These are phyloP conservation scores for Cladophialophora chaetospira DNA, from an alignment of 2,329 filamentous ascomycete species.

Conservation along the genomic window DNA sequence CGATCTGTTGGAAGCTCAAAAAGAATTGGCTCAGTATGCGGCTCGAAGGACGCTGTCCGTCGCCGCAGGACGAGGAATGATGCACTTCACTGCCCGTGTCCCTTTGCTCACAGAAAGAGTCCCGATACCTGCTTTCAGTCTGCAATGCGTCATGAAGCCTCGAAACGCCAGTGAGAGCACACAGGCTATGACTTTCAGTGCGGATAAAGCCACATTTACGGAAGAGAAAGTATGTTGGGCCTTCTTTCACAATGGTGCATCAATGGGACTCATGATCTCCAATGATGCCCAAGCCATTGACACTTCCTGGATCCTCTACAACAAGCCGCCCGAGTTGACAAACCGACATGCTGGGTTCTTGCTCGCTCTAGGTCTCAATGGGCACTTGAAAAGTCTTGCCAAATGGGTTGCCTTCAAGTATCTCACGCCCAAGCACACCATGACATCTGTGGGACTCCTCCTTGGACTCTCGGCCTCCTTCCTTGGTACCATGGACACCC, in stretches of 20 bases:
- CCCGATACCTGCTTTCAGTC: constrained; percentile 83
- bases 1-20: constrained; percentile 87
- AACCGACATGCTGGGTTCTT: constrained; percentile 96
- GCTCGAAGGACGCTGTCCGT: constrained; percentile 87
- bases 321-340: constrained; percentile 88
- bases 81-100: constrained; percentile 83
- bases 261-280: constrained; percentile 89
- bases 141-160: constrained; percentile 89
- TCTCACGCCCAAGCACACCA: constrained; percentile 96
- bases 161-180: constrained; percentile 69
- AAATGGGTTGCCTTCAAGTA: constrained; percentile 99
- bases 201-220: constrained; percentile 81
- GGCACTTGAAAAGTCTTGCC: constrained; percentile 87
- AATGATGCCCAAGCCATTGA: constrained; percentile 89
- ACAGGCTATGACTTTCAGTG: constrained; percentile 62
- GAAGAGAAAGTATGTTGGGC: constrained; percentile 99
- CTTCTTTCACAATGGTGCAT: constrained; percentile 95
- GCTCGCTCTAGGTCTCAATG: constrained; percentile 86
- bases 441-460: constrained; percentile 96
- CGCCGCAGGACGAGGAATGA: constrained; percentile 79
- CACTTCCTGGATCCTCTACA: constrained; percentile 98
- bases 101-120: constrained; percentile 92
- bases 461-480: constrained; percentile 91
- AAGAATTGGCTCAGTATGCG: constrained; percentile 81
- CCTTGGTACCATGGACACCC: constrained; percentile 93